Conservation (phyloP, 306 rosid species). For the Acacia acuminata region DNA sequence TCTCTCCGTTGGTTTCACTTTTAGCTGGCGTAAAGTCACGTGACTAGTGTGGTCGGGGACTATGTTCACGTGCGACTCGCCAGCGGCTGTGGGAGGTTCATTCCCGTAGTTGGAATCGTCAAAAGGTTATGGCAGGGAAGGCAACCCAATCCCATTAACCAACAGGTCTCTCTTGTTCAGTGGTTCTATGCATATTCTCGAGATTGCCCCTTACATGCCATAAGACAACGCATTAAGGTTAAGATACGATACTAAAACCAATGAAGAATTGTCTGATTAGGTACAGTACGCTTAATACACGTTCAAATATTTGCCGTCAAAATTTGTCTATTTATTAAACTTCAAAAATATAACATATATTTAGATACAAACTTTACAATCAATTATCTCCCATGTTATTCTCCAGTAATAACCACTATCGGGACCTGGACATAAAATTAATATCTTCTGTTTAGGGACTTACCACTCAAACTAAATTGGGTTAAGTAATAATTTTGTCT, state of each 20-base stretch:
- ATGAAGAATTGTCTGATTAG: not conserved
- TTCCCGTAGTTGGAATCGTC: not conserved
- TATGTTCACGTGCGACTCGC: not conserved
- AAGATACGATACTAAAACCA: not conserved
- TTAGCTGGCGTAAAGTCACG: not conserved
- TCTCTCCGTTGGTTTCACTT: too few relatives aligned
- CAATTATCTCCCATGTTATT: too few relatives aligned
- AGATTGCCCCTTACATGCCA: not conserved
- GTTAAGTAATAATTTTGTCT: too few relatives aligned
- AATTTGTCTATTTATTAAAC: too few relatives aligned
- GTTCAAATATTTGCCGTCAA: too few relatives aligned
- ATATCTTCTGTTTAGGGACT: not conserved
- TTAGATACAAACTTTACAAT: too few relatives aligned
- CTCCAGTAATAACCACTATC: not conserved
- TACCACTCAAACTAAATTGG: not conserved
- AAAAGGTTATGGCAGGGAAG: not conserved
- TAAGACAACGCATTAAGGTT: not conserved
- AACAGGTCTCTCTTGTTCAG: not conserved
- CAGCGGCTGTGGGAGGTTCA: not conserved
- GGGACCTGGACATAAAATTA: not conserved
- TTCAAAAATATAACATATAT: too few relatives aligned
- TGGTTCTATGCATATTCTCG: not conserved
- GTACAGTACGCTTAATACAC: not conserved
- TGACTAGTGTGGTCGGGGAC: not conserved
- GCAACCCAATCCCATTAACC: not conserved